Conservation (phyloP, 305 asterid genomes). For the Fraxinus ornus region DNA sequence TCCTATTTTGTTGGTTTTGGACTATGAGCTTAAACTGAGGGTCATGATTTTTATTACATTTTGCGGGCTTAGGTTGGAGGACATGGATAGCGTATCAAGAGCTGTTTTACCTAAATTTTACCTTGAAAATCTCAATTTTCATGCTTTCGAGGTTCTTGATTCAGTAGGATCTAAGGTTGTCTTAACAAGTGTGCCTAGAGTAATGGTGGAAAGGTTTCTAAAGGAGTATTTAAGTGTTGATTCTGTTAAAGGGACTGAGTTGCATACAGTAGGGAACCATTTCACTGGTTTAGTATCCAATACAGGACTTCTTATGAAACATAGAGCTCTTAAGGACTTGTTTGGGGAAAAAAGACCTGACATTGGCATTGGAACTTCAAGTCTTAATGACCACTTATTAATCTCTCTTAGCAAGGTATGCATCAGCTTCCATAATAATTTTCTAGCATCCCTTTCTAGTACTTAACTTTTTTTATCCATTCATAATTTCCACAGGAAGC, state of each 20-base stretch:
- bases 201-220: constrained; percentile 79
- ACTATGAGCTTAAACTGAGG: constrained; percentile 40
- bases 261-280: constrained; percentile 48
- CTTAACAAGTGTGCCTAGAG: constrained; percentile 64
- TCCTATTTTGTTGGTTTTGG: constrained; percentile 47
- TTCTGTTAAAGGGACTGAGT: constrained; percentile 65
- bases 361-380: constrained; percentile 63
- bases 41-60: constrained; percentile 75
- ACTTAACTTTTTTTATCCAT: not conserved
- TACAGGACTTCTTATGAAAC: constrained; percentile 59
- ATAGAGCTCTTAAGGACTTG: constrained; percentile 58
- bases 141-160: constrained; percentile 45
- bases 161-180: constrained; percentile 49
- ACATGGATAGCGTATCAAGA: constrained; percentile 59
- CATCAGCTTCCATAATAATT: not conserved
- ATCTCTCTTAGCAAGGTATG: constrained; percentile 82
- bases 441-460: not conserved
- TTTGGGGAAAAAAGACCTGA: constrained; percentile 63
- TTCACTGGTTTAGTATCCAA: constrained; percentile 56
- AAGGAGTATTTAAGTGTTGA: constrained; percentile 70
- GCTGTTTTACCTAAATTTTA: constrained; percentile 85
- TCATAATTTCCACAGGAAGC: constrained; percentile 52
- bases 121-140: constrained; percentile 58
- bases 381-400: constrained; percentile 47
- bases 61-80: constrained; percentile 59